Conservation (phyloP, 306 rosid genomes). For the Astragalus membranaceus region DNA sequence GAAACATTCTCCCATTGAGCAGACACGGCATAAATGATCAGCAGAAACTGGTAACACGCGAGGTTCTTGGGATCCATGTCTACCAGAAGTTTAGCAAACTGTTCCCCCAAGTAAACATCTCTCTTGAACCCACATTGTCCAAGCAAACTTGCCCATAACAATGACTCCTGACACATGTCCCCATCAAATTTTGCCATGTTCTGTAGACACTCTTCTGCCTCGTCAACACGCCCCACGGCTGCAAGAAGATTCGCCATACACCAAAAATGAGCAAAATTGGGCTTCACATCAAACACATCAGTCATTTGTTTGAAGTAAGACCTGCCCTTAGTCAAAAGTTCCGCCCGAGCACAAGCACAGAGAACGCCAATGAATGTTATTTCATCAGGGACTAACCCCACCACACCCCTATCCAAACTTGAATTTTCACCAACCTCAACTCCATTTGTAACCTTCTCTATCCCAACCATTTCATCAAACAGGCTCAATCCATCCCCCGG, state of each 20-base stretch:
- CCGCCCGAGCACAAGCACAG: constrained; percentile 72
- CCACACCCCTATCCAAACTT: constrained; percentile 7
- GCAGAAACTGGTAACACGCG: constrained; percentile 47
- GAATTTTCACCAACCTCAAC: constrained; percentile 1
- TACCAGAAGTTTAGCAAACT: constrained; percentile 44
- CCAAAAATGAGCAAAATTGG: constrained; percentile 75
- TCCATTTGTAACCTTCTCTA: constrained; percentile 14
- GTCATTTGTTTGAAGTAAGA: constrained; percentile 52
- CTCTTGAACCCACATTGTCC: constrained; percentile 47
- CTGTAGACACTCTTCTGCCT: constrained; percentile 48
- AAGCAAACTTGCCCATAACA: constrained; percentile 53
- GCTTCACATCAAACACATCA: constrained; percentile 37
- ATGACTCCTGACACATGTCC: constrained; percentile 31
- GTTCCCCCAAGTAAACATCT: constrained; percentile 50
- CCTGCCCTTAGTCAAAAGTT: constrained; percentile 42
- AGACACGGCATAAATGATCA: constrained; percentile 59
- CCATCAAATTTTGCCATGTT: constrained; percentile 34
- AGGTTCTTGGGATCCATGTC: constrained; percentile 50
- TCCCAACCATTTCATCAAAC: constrained; percentile 38
- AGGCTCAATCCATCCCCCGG: constrained; percentile 57
- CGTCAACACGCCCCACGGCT: constrained; percentile 32
- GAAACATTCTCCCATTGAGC: constrained; percentile 66
- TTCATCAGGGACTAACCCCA: constrained; percentile 47
- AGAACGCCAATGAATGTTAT: constrained; percentile 59
- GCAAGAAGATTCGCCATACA: constrained; percentile 64